A percentile compares a stretch with the other conserved stretches of the same genome.
Evolutionary conservation across 208 protist species (phyloP).

Genomic region (Leishmania aethiopica): DNA sequence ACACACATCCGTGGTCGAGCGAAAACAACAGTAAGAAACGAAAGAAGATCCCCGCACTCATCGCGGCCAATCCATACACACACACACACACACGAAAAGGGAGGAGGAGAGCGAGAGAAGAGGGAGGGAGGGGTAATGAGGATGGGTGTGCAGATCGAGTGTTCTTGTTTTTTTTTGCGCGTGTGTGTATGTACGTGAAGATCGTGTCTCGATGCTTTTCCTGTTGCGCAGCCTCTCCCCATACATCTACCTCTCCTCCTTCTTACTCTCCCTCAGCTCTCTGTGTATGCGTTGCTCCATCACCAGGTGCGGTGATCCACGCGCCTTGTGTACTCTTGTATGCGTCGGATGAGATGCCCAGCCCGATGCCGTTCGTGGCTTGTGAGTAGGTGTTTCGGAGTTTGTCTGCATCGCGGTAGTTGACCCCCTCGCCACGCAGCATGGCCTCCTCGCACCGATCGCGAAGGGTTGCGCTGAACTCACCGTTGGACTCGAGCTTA

Average conservation of each 20-base stretch:
- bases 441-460: conserved; percentile 33
- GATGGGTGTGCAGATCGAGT: neutral
- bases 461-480: conserved; percentile 38
- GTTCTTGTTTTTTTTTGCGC: neutral
- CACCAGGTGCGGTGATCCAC: conserved; percentile 46
- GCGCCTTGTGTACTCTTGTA: conserved; percentile 61
- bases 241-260: neutral
- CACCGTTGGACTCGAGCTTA: conserved; percentile 43
- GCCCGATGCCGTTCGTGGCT: conserved; percentile 72
- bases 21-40: neutral
- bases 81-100: neutral
- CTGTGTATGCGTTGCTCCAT: neutral
- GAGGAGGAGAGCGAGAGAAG: neutral
- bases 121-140: neutral
- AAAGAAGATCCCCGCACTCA: neutral
- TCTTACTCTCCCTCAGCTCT: neutral
- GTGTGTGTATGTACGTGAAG: neutral
- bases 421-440: conserved; percentile 50
- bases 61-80: neutral
- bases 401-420: conserved; percentile 64
- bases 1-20: no score
- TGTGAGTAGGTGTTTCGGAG: conserved; percentile 42
- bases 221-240: neutral
- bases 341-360: conserved; percentile 74
- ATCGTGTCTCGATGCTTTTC: neutral